Conservation (phyloP, 352 stramenopile species). For the Halophytophthora batemanensis region DNA sequence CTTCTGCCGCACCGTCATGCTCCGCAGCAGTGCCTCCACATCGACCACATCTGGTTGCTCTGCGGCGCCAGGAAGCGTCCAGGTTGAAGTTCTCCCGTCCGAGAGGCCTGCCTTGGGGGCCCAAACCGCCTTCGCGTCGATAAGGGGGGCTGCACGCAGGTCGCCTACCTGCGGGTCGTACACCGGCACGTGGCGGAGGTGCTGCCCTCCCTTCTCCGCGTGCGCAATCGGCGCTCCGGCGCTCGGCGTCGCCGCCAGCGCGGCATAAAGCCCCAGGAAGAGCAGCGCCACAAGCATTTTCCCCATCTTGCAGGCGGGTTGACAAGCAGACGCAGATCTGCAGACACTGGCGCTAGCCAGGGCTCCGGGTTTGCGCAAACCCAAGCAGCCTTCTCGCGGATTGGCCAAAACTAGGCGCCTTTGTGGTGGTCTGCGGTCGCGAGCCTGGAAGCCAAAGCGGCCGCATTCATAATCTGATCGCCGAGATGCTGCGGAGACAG, state of each 20-base stretch:
- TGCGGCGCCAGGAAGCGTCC: background rate
- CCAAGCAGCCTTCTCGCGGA: no score
- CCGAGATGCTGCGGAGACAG: slow-evolving; percentile 32
- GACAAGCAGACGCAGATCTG: background rate
- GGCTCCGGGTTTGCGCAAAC: no score
- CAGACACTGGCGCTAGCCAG: background rate
- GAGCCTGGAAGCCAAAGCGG: slow-evolving; percentile 1
- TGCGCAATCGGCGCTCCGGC: no score
- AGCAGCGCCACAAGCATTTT: slow-evolving; percentile 37
- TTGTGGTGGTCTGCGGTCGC: no score
- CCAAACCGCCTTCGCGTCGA: no score
- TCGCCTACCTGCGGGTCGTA: slow-evolving; percentile 17
- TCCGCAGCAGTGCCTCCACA: slow-evolving; percentile 20
- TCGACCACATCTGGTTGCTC: slow-evolving; percentile 2
- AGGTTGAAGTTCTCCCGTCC: background rate
- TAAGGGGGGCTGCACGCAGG: background rate
- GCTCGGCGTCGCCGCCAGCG: background rate
- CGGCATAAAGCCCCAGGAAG: slow-evolving; percentile 6
- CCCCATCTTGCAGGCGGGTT: background rate
- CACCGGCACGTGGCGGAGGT: background rate
- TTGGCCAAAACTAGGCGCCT: no score
- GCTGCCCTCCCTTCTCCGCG: no score
- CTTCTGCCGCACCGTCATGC: slow-evolving; percentile 58
- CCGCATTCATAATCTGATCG: slow-evolving; percentile 29
- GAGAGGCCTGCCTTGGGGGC: no score